Percentiles rank a stretch among this genome's conserved stretches.
These are phyloP conservation scores for Stagonosporopsis rhizophila DNA, from an alignment of 2,329 filamentous ascomycete species.

Conservation along the genomic window DNA sequence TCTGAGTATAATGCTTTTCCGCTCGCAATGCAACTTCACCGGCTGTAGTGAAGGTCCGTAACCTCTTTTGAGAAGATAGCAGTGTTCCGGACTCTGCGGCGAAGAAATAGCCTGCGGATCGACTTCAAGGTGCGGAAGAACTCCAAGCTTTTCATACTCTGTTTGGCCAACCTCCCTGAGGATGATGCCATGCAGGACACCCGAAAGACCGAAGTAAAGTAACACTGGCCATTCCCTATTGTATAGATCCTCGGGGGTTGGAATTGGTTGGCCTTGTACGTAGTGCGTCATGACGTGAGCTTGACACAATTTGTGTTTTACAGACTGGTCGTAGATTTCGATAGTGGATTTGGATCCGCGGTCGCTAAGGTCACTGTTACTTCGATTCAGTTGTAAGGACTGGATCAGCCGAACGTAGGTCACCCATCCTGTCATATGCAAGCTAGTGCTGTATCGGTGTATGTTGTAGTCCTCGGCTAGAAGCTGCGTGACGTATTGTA, in stretches of 20 bases:
- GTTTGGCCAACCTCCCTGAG: background rate
- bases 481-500: background rate
- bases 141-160: background rate
- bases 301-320: background rate
- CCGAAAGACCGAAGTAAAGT: background rate
- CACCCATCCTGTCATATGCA: background rate
- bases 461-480: background rate
- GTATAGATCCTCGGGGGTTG: background rate
- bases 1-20: background rate
- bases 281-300: background rate
- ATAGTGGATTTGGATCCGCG: background rate
- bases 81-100: background rate
- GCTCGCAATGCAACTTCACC: background rate
- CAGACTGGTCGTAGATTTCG: background rate
- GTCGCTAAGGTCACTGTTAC: background rate
- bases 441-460: background rate
- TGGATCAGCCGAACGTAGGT: background rate
- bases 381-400: background rate
- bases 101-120: background rate
- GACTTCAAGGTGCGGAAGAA: constrained; percentile 1
- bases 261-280: background rate
- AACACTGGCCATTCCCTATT: background rate
- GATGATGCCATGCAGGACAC: background rate
- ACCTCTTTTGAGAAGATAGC: background rate
- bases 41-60: background rate